Evolutionary conservation across 2,329 filamentous ascomycete genomes (phyloP).

Genomic region (Aciculosporium take): DNA sequence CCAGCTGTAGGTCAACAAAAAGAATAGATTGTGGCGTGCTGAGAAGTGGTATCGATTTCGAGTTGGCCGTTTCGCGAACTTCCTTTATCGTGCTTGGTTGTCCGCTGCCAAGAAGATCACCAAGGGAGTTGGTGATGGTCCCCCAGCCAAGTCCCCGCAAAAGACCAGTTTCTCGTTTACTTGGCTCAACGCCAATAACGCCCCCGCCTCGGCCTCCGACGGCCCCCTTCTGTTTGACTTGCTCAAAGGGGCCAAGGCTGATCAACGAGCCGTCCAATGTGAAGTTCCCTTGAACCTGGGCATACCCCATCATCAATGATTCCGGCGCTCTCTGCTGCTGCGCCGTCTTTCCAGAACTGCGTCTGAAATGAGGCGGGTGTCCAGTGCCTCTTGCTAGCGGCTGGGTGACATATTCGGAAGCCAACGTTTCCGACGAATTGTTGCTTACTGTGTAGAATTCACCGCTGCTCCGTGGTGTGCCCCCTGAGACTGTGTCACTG

Average conservation of each 20-base stretch:
- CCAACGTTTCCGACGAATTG: slow-evolving; percentile 82
- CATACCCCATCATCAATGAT: slow-evolving; percentile 94
- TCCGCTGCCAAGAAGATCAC: slow-evolving; percentile 69
- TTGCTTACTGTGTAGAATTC: slow-evolving; percentile 95
- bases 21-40: slow-evolving; percentile 90
- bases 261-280: slow-evolving; percentile 82
- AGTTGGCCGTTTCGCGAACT: slow-evolving; percentile 77
- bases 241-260: slow-evolving; percentile 80
- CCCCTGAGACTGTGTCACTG: slow-evolving; percentile 55
- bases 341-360: slow-evolving; percentile 29
- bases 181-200: slow-evolving; percentile 64
- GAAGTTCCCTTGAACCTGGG: slow-evolving; percentile 85
- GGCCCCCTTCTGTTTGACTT: slow-evolving; percentile 88
- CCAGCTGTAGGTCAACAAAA: slow-evolving; percentile 82
- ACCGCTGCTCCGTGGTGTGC: slow-evolving; percentile 77
- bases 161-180: slow-evolving; percentile 63
- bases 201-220: slow-evolving; percentile 77
- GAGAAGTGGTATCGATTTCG: slow-evolving; percentile 78
- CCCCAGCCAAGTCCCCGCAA: slow-evolving; percentile 80
- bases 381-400: slow-evolving; percentile 17
- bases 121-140: slow-evolving; percentile 73
- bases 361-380: slow-evolving; percentile 31
- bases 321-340: slow-evolving; percentile 46
- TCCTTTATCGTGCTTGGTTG: slow-evolving; percentile 91
- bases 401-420: slow-evolving; percentile 70